Conservation (phyloP, 1,284 basidiomycete genomes). For the Takashimella koratensis region DNA sequence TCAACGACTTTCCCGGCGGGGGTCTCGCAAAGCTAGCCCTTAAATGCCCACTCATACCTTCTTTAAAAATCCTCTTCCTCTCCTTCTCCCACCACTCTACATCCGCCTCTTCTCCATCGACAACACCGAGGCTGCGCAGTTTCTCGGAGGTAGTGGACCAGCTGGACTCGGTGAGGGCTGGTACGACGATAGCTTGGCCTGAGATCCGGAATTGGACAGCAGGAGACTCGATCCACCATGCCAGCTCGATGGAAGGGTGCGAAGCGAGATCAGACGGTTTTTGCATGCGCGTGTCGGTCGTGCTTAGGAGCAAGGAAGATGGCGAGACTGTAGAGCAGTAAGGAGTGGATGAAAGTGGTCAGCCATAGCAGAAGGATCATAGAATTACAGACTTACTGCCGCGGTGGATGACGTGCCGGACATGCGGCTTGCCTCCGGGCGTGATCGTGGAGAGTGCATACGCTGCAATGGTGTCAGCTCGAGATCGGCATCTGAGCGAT, state of each 20-base stretch:
- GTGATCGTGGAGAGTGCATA: slow-evolving; percentile 38
- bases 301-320: slow-evolving; percentile 36
- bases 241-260: slow-evolving; percentile 31
- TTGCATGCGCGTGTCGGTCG: slow-evolving; percentile 45
- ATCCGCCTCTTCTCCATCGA: slow-evolving; percentile 18
- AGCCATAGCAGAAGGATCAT: neutral
- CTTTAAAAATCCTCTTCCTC: slow-evolving; percentile 31
- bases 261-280: slow-evolving; percentile 38
- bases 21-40: slow-evolving; percentile 45
- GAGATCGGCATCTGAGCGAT: too few relatives aligned
- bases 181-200: slow-evolving; percentile 35
- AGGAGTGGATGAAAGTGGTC: neutral
- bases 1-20: slow-evolving; percentile 34
- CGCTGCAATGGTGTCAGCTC: slow-evolving; percentile 21
- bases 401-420: slow-evolving; percentile 44
- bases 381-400: slow-evolving; percentile 22
- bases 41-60: slow-evolving; percentile 37
- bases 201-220: slow-evolving; percentile 43
- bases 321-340: slow-evolving; percentile 27
- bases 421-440: slow-evolving; percentile 31
- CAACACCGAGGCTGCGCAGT: slow-evolving; percentile 10
- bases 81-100: slow-evolving; percentile 39
- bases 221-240: slow-evolving; percentile 42
- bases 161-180: slow-evolving; percentile 9
- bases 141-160: neutral